A percentile compares a stretch with the other conserved stretches of the same genome.
These are phyloP conservation scores for Volvox africanus DNA, from an alignment of 139 green algal genomes.

Conservation along the genomic window DNA sequence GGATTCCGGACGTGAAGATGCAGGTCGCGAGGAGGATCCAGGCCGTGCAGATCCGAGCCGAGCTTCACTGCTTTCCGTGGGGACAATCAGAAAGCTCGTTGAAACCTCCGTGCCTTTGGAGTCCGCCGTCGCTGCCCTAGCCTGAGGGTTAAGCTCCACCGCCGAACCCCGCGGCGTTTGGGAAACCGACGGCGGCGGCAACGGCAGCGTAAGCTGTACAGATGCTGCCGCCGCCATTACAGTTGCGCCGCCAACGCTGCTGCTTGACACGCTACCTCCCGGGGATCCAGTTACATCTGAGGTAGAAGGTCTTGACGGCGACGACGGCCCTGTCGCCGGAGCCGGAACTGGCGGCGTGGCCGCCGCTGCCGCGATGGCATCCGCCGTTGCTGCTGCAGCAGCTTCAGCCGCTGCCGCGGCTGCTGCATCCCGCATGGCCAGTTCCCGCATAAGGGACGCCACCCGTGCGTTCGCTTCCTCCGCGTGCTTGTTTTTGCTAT, in stretches of 20 bases:
- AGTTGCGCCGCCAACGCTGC: background rate
- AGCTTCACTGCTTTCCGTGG: background rate
- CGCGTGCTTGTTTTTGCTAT: conserved; percentile 33
- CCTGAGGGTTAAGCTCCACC: background rate
- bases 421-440: conserved; percentile 1
- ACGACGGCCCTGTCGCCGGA: background rate
- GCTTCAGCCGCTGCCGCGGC: background rate
- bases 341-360: background rate
- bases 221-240: background rate
- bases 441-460: conserved; percentile 12
- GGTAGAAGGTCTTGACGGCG: background rate
- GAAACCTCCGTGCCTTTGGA: background rate
- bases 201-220: background rate
- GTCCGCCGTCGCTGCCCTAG: background rate
- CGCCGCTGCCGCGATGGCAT: too few species aligned
- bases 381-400: background rate
- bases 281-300: background rate
- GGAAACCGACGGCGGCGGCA: background rate
- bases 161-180: background rate
- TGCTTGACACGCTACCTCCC: background rate
- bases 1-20: background rate
- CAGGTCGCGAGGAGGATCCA: background rate
- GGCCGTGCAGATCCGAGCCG: background rate
- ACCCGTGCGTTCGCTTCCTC: conserved; percentile 28
- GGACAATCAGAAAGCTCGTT: too few species aligned